Evolutionary conservation across 768 basidiomycete genomes (phyloP).

Genomic region (Amanita polypyramis): DNA sequence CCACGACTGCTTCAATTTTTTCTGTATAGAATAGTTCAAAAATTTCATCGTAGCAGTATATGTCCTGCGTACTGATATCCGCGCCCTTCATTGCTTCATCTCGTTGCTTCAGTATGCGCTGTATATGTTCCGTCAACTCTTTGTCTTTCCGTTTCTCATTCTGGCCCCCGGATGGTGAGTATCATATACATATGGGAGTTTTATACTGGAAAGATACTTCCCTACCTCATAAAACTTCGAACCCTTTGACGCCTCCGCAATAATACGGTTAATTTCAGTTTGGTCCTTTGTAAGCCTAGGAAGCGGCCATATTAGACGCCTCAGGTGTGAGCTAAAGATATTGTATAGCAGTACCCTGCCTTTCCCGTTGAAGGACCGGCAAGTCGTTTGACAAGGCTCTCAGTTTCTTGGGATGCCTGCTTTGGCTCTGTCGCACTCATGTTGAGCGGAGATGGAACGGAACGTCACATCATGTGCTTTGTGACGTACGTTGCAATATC

Average conservation of each 20-base stretch:
- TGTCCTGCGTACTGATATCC: constrained; percentile 39
- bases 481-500: not conserved
- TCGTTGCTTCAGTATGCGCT: constrained; percentile 52
- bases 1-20: constrained; percentile 54
- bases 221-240: constrained; percentile 84
- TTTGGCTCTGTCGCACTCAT: not conserved
- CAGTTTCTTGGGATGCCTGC: constrained; percentile 46
- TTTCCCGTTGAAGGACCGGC: constrained; percentile 86
- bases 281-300: constrained; percentile 64
- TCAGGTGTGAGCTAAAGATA: not conserved
- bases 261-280: constrained; percentile 77
- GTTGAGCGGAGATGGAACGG: not conserved
- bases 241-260: constrained; percentile 85
- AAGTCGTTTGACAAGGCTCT: constrained; percentile 65
- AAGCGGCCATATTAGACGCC: not conserved
- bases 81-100: constrained; percentile 46
- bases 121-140: constrained; percentile 70
- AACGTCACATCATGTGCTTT: not conserved
- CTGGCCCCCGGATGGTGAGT: constrained; percentile 20
- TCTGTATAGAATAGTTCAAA: constrained; percentile 22
- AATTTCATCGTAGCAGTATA: constrained; percentile 6
- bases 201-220: not conserved
- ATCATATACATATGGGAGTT: constrained; percentile 3
- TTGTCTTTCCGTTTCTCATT: constrained; percentile 89
- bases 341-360: constrained; percentile 53